These are phyloP conservation scores for Backusella mclennaniae DNA, from an alignment of 192 early-diverging fungal genomes.

Conservation along the genomic window DNA sequence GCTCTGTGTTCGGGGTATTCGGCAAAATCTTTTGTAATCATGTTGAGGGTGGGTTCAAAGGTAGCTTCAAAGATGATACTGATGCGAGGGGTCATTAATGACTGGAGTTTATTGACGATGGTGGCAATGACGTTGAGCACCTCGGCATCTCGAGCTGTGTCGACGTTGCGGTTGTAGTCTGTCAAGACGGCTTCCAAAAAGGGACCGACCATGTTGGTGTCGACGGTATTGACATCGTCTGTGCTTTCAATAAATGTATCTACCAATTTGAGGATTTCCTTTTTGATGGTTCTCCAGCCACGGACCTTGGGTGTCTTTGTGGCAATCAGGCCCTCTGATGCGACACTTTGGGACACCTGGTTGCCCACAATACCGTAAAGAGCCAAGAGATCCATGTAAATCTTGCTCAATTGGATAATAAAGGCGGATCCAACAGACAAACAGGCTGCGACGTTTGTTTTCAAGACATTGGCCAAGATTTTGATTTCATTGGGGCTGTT, in stretches of 20 bases:
- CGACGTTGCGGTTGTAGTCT: slow-evolving; percentile 87
- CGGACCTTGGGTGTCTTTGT: slow-evolving; percentile 89
- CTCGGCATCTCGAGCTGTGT: slow-evolving; percentile 91
- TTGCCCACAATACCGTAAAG: slow-evolving; percentile 89
- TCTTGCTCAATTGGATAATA: slow-evolving; percentile 83
- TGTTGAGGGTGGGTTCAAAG: slow-evolving; percentile 96
- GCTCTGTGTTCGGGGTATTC: slow-evolving; percentile 97
- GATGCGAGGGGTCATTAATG: slow-evolving; percentile 80
- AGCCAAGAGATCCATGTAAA: slow-evolving; percentile 88
- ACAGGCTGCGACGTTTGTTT: slow-evolving; percentile 94
- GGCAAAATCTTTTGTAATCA: slow-evolving; percentile 99
- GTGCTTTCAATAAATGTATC: slow-evolving; percentile 90
- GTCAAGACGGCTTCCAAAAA: slow-evolving; percentile 86
- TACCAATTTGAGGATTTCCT: slow-evolving; percentile 90
- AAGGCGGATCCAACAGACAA: slow-evolving; percentile 85
- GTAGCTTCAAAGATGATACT: slow-evolving; percentile 87
- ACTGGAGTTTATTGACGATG: slow-evolving; percentile 79
- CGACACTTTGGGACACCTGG: slow-evolving; percentile 78
- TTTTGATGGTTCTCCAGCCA: slow-evolving; percentile 93
- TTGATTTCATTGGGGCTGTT: slow-evolving; percentile 85
- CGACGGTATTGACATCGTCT: slow-evolving; percentile 80
- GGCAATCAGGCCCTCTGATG: slow-evolving; percentile 79
- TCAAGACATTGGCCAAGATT: slow-evolving; percentile 88
- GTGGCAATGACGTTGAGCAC: slow-evolving; percentile 92
- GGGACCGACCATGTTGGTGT: slow-evolving; percentile 85